Evolutionary conservation across 805 yeast species (phyloP), one percentile per base, ranked within the genome.

Genomic region (Saccharomycopsis babjevae): DNA sequence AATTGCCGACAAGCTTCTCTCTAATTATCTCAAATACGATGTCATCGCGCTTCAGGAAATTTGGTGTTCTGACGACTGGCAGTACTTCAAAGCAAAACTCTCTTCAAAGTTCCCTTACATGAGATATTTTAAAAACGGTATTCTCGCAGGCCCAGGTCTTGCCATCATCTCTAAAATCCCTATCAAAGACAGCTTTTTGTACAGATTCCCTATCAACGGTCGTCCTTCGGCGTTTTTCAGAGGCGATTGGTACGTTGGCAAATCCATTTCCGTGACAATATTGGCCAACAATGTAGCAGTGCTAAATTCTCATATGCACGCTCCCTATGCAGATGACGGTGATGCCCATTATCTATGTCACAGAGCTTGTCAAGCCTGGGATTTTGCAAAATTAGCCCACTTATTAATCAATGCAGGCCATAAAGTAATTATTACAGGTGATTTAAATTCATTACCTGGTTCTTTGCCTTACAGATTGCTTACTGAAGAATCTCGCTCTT

Each of bases 241-340:
- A 62, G 99, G 99, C 42, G 99, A 94, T 71, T 94, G 97, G 97
- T 89, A 82, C 66, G 99, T 94, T 25, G 99, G 99, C 8, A 94
- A 94, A 70, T 81, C 93, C 8, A 82, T 90, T 20, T 87, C 96
- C 0, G 83, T 90, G 2, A 87, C 96, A 0, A 72, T 83, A 3
- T 74, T 94, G 50, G 73, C 77, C 0, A 75, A 74, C 18, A 74
- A 79, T 1, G 70, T 77, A 5, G 97, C 96, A 1, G 73, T 94
- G 5, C 74, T 94, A 68, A 93, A 92, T 69, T 85, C 96, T 18
- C 99, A 94, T 71, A 86, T 94, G 94, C 99, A 94, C 72, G 99
- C 99, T 1, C 99, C 99, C 0, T 94, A 94, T 69, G 79, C 94
- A 0, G 68, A 74, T 18, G 73, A 76, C 0, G 98, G 98, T 1